phyloP scores from a whole-genome alignment of 75 land plant genomes.

The Cryptomeria japonica region DNA sequence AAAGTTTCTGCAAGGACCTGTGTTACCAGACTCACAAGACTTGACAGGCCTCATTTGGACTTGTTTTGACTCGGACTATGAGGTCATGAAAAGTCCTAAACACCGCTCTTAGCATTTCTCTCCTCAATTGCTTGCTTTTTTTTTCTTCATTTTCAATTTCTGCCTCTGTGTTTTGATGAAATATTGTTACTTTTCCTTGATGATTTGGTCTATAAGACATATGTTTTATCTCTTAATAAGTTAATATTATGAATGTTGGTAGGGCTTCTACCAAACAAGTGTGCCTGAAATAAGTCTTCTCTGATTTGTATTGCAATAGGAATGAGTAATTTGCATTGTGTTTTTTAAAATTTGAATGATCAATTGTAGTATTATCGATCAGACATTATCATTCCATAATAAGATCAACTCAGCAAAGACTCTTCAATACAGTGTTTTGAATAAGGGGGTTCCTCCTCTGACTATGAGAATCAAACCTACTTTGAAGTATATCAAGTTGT shows the following conservation, averaged over 20 bases:
- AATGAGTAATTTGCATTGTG: not conserved
- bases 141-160: not conserved
- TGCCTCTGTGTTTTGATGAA: too few species aligned
- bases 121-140: not conserved
- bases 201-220: not conserved
- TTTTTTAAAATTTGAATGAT: not conserved
- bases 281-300: not conserved
- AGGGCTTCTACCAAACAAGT: not conserved
- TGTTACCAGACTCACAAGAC: too few species aligned
- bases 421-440: not conserved
- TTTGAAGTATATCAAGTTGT: too few species aligned
- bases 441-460: not conserved
- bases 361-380: too few species aligned
- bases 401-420: not conserved
- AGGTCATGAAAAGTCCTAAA: too few species aligned
- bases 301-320: not conserved
- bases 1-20: too few species aligned
- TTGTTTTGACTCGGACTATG: too few species aligned
- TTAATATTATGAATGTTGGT: too few species aligned
- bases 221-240: too few species aligned
- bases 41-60: too few species aligned
- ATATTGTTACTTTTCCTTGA: not conserved
- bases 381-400: not conserved
- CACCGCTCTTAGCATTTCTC: not conserved
- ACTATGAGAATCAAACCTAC: not conserved